Conservation (phyloP, 208 protist species). For the Phytomonas francai region DNA sequence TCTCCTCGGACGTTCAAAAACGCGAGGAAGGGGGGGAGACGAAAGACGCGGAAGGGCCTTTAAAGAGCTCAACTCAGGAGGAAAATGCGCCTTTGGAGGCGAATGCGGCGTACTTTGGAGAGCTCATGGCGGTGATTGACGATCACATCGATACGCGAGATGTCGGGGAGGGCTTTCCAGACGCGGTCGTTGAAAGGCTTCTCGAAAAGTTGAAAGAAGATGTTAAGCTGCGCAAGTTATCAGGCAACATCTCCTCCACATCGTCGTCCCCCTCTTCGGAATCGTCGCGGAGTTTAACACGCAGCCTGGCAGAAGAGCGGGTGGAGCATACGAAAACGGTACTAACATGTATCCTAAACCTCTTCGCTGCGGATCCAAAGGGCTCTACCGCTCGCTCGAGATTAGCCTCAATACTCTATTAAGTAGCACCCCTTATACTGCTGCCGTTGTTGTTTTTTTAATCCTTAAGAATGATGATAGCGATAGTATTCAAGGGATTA, state of each 20-base stretch:
- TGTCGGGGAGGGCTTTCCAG: constrained; percentile 24
- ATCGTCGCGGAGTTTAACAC: not conserved
- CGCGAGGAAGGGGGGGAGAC: constrained; percentile 6
- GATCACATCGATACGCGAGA: constrained; percentile 42
- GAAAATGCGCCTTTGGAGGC: constrained; percentile 19
- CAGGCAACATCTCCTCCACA: not conserved
- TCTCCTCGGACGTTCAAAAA: constrained; percentile 18
- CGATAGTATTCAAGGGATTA: not conserved
- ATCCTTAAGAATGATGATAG: constrained; percentile 4
- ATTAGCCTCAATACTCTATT: constrained; percentile 71
- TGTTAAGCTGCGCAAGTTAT: constrained; percentile 13
- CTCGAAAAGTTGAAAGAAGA: constrained; percentile 29
- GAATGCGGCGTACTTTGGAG: constrained; percentile 22
- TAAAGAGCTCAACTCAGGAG: constrained; percentile 10
- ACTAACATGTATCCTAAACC: constrained; percentile 52
- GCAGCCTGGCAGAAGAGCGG: constrained; percentile 15
- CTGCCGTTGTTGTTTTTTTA: not conserved
- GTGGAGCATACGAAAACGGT: constrained; percentile 48
- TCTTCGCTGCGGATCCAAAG: constrained; percentile 52
- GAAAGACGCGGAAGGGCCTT: constrained; percentile 8
- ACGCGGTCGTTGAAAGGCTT: constrained; percentile 27
- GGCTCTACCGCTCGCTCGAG: constrained; percentile 52
- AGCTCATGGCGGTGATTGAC: constrained; percentile 35
- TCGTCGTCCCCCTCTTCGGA: constrained; percentile 3
- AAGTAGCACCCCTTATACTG: not conserved